phyloP scores from a whole-genome alignment of 768 basidiomycete genomes.

The Naganishia vishniacii region DNA sequence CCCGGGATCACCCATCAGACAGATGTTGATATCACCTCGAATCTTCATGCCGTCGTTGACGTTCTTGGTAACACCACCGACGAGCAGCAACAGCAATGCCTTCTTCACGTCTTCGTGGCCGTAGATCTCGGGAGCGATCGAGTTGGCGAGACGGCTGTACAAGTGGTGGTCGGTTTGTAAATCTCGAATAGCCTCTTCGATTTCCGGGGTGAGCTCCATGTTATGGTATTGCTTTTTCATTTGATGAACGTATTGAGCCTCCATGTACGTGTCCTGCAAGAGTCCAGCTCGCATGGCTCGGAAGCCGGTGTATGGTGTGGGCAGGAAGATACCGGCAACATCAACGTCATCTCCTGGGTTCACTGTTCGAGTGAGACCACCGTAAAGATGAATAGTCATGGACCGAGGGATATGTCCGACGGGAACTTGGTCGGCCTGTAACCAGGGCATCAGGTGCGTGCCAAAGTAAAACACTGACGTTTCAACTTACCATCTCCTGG shows the following conservation, averaged over 20 bases:
- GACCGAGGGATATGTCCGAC: constrained; percentile 98
- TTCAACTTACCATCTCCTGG: constrained; percentile 79
- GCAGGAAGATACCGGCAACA: constrained; percentile 92
- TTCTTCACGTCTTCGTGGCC: constrained; percentile 97
- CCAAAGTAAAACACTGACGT: background rate
- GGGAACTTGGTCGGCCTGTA: constrained; percentile 93
- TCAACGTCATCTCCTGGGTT: constrained; percentile 95
- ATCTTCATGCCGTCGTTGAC: constrained; percentile 99
- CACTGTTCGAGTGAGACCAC: constrained; percentile 79
- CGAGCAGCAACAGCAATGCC: constrained; percentile 79
- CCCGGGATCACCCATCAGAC: constrained; percentile 98
- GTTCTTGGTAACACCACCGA: constrained; percentile 91
- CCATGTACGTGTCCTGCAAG: constrained; percentile 93
- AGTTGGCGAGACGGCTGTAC: constrained; percentile 80
- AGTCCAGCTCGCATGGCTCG: constrained; percentile 94
- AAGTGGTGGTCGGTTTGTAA: constrained; percentile 70
- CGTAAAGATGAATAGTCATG: constrained; percentile 93
- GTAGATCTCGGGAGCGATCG: constrained; percentile 97
- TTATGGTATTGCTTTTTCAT: constrained; percentile 95
- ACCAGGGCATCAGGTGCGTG: background rate
- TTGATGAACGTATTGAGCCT: constrained; percentile 82
- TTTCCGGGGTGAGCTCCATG: constrained; percentile 85
- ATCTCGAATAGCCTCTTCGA: constrained; percentile 62
- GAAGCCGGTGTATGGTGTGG: constrained; percentile 94
- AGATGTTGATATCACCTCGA: constrained; percentile 93